A percentile compares a stretch with the other conserved stretches of the same genome.
phyloP scores from a whole-genome alignment of 768 basidiomycete genomes.

The Suillus decipiens region DNA sequence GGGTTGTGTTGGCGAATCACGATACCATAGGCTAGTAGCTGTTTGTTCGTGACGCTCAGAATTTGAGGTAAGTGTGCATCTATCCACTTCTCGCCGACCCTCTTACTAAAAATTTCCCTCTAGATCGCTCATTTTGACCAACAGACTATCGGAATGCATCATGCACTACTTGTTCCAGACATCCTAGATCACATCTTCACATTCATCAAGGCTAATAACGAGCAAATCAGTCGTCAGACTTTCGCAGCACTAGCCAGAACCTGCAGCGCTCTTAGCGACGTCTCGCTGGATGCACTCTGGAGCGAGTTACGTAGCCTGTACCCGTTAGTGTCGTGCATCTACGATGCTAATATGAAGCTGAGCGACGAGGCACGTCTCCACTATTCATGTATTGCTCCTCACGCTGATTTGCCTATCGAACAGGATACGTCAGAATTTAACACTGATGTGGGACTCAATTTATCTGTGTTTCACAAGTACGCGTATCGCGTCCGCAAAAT shows the following conservation, averaged over 20 bases:
- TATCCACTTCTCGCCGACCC: not conserved
- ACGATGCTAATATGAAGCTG: not conserved
- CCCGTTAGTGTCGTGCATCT: slow-evolving; percentile 1
- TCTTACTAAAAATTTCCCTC: not conserved
- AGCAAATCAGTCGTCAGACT: not conserved
- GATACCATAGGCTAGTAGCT: too few relatives aligned
- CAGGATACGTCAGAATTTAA: not conserved
- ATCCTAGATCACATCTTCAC: not conserved
- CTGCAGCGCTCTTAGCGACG: not conserved
- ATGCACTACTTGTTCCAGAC: not conserved
- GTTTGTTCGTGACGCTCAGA: not conserved
- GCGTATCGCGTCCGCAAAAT: slow-evolving; percentile 2
- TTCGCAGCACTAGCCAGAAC: not conserved
- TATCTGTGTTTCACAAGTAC: not conserved
- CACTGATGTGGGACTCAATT: not conserved
- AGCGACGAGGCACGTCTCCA: not conserved
- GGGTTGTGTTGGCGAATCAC: too few relatives aligned
- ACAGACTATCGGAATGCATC: not conserved
- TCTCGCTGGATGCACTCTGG: not conserved
- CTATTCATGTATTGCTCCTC: not conserved
- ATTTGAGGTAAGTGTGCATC: not conserved
- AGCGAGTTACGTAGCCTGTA: not conserved
- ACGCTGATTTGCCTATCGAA: not conserved
- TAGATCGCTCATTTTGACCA: not conserved
- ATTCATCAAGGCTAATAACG: not conserved